These are phyloP conservation scores for Marchantia paleacea DNA, from an alignment of 225 moss, liverwort and hornwort genomes.

Conservation along the genomic window DNA sequence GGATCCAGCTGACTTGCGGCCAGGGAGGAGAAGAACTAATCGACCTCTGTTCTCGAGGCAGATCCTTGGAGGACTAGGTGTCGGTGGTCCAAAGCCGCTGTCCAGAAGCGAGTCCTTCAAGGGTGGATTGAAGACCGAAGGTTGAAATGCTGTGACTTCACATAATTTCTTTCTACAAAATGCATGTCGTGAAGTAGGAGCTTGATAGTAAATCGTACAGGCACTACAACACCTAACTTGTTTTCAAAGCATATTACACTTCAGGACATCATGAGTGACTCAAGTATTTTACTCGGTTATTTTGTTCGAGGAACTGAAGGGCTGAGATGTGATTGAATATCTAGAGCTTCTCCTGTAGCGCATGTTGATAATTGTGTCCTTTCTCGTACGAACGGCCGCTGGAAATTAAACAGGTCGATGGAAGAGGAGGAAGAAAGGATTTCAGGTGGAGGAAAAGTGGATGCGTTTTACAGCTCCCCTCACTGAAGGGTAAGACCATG, in stretches of 20 bases:
- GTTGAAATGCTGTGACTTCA: constrained; percentile 21
- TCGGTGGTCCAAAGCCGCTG: constrained; percentile 69
- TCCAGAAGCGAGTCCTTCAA: constrained; percentile 43
- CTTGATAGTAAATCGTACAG: not conserved
- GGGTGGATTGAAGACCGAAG: constrained; percentile 56
- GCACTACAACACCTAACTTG: no score
- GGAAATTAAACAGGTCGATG: constrained; percentile 50
- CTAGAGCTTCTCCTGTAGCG: no score
- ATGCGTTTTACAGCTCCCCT: constrained; percentile 74
- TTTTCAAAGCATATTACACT: no score
- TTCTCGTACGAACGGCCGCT: not conserved
- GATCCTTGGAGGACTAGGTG: constrained; percentile 54
- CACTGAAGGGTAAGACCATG: constrained; percentile 55
- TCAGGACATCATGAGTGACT: no score
- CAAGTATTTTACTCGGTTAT: no score
- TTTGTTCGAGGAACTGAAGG: no score
- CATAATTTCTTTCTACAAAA: no score
- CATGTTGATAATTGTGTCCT: not conserved
- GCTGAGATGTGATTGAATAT: no score
- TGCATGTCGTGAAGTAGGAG: not conserved
- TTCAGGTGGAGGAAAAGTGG: constrained; percentile 65
- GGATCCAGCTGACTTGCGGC: constrained; percentile 56
- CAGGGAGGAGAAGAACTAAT: constrained; percentile 67
- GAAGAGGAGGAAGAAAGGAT: constrained; percentile 69
- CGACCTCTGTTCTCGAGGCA: constrained; percentile 82